Conservation (phyloP, 345 rosid species). For the Dimocarpus longan region DNA sequence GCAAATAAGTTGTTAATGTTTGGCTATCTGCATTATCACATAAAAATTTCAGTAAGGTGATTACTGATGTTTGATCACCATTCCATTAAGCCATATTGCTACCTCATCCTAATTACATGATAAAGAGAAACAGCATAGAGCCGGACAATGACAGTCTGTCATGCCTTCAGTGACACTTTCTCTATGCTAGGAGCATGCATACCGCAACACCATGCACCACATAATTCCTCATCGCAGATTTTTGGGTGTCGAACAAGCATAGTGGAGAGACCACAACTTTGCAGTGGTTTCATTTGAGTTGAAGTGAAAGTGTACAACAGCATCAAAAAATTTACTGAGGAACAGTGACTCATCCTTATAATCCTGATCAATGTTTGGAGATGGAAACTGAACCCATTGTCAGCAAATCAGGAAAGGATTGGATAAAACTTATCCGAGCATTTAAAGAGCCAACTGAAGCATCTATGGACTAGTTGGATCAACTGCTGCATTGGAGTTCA, state of each 20-base stretch:
- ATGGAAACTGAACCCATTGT: background rate
- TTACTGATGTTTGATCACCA: background rate
- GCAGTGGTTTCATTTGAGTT: background rate
- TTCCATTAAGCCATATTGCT: background rate
- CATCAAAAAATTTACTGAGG: background rate
- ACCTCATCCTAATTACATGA: background rate
- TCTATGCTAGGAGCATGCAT: background rate
- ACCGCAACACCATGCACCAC: background rate
- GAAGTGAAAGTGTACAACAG: background rate
- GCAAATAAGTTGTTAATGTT: background rate
- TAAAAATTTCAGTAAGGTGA: background rate
- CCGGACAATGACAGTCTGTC: background rate
- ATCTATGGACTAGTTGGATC: slow-evolving; percentile 12
- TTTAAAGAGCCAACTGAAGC: background rate
- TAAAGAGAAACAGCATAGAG: background rate
- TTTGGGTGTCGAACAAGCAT: background rate
- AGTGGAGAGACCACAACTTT: background rate
- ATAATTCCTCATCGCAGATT: background rate
- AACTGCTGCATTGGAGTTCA: slow-evolving; percentile 9
- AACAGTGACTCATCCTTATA: background rate
- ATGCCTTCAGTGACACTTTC: no score
- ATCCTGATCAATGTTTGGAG: background rate
- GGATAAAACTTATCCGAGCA: background rate
- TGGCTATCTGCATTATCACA: background rate
- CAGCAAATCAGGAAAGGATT: background rate